Percentiles rank a stretch among this genome's conserved stretches.
Conservation (phyloP, 176 grass and related monocot species). For the Zea mays region DNA sequence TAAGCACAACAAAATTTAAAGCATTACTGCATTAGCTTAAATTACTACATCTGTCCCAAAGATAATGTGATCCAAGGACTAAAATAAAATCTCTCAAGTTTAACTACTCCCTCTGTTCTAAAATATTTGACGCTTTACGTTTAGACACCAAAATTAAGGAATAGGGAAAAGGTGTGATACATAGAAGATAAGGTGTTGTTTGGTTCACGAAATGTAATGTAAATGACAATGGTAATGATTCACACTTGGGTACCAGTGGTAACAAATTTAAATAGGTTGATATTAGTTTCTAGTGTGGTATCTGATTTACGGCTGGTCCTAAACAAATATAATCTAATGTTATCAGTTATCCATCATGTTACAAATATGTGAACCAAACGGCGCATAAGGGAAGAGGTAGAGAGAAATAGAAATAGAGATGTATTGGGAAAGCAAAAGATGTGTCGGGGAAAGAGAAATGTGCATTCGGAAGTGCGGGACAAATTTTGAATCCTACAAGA, state of each 20-base stretch:
- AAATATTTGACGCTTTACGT: neutral
- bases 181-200: no score
- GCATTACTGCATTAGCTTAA: neutral
- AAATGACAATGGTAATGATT: no score
- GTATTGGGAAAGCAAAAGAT: neutral
- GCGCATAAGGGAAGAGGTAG: no score
- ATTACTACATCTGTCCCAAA: neutral
- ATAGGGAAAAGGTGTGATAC: neutral
- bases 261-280: no score
- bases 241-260: no score
- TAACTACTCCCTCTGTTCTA: neutral
- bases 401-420: neutral
- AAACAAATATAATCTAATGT: no score
- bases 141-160: neutral
- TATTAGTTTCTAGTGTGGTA: no score
- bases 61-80: neutral
- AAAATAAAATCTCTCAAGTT: neutral
- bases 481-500: no score
- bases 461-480: neutral
- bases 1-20: constrained; percentile 12
- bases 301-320: no score
- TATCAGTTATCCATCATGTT: no score
- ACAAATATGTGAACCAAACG: no score
- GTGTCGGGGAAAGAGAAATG: neutral
- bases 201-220: no score